Base-by-base conservation (phyloP, 2,329 filamentous ascomycete genomes). In the Alternaria metachromatica region DNA sequence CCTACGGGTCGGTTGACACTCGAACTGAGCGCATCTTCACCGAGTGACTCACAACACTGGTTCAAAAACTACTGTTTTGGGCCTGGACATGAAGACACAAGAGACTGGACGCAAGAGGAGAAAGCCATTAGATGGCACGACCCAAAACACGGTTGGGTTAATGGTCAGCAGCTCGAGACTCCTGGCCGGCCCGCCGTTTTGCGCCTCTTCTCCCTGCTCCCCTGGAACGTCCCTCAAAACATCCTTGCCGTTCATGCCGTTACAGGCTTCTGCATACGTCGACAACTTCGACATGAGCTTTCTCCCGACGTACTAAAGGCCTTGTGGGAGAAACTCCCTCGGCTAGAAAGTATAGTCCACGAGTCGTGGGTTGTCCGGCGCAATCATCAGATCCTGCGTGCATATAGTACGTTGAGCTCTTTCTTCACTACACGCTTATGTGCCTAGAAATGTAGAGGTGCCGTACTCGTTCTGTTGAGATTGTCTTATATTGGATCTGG, bases 11-110 rank as follows among this genome's bases (percentile, higher is more conserved):
- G 44, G 54, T 46, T 69, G 43, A 69, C 59, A 61, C 66, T 69
- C 43, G 64, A 69, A 59, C 66, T 69, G 62, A 67, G 54, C 66
- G 66, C 66, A 67, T 69, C 66, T 67, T 69, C 66, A 59, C 64
- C 66, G 59, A 69, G 66, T 67, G 66, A 69, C 64, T 69, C 64
- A 65, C 61, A 68, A 65, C 66, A 69, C 50, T 69, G 66, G 64
- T 69, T 69, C 61, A 69, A 69, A 54, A 65, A 69, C 66, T 67
- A 64, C 61, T 68, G 61, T 64, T 68, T 68, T 65, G 66, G 66
- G 58, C 66, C 66, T 30, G 66, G 66, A 63, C 66, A 68, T 60
- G 66, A 68, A 66, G 63, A 68, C 60, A 66, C 63, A 58, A 58
- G 58, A 60, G 56, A 61, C 58, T 67, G 62, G 65, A 67, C 65